Conservation (phyloP, 768 basidiomycete species). For the Mycena latifolia region DNA sequence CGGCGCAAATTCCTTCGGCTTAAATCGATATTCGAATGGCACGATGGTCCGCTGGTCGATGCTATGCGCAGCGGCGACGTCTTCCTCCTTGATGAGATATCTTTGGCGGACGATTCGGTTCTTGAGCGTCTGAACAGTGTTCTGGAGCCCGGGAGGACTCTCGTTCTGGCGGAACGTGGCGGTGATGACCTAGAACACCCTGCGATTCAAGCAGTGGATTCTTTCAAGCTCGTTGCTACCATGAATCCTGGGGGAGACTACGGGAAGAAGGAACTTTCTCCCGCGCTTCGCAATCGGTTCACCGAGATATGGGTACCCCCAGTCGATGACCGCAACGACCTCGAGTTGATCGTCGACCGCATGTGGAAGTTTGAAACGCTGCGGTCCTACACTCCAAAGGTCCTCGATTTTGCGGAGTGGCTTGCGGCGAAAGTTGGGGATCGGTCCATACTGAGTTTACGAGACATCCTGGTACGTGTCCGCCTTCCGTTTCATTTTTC, state of each 20-base stretch:
- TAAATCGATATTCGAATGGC: constrained; percentile 95
- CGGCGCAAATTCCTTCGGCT: constrained; percentile 61
- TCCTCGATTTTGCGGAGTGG: constrained; percentile 90
- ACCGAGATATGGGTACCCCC: constrained; percentile 99
- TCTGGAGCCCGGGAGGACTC: constrained; percentile 88
- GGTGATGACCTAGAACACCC: constrained; percentile 79
- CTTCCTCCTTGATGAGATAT: constrained; percentile 96
- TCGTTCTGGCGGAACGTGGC: constrained; percentile 94
- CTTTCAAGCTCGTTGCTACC: constrained; percentile 93
- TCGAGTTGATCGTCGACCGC: constrained; percentile 80
- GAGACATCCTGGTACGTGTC: constrained; percentile 87
- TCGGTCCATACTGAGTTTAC: constrained; percentile 75
- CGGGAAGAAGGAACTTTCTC: constrained; percentile 98
- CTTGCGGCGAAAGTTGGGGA: constrained; percentile 72
- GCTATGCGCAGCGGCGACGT: constrained; percentile 90
- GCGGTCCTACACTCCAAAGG: constrained; percentile 62
- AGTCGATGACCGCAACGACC: constrained; percentile 78
- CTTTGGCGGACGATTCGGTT: constrained; percentile 97
- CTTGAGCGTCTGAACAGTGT: constrained; percentile 97
- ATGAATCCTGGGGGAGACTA: constrained; percentile 99
- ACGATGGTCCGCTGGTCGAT: constrained; percentile 94
- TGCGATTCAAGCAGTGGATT: constrained; percentile 69
- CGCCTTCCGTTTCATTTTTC: neutral
- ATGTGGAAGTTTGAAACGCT: constrained; percentile 75
- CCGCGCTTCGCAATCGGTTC: constrained; percentile 96